Conservation (phyloP, 345 rosid genomes). For the Sonneratia caseolaris region DNA sequence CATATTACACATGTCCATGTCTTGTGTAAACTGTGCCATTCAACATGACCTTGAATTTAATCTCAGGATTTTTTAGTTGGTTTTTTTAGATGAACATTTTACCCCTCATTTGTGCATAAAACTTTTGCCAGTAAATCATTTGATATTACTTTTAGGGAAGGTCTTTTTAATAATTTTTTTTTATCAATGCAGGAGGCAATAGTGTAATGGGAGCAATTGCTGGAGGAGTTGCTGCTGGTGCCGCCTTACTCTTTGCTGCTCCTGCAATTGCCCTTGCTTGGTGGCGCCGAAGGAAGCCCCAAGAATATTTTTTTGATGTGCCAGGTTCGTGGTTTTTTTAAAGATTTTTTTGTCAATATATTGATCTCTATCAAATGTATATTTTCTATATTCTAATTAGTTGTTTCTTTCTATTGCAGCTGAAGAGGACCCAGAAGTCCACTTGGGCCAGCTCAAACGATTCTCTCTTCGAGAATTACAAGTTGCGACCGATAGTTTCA, state of each 20-base stretch:
- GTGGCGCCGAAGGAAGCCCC: slow-evolving; percentile 92
- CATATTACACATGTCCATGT: background rate
- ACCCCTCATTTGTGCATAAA: too few relatives aligned
- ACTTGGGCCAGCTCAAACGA: slow-evolving; percentile 92
- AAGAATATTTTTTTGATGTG: slow-evolving; percentile 81
- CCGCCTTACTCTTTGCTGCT: slow-evolving; percentile 88
- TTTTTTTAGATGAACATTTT: background rate
- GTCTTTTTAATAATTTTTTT: background rate
- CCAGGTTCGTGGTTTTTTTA: slow-evolving; percentile 49
- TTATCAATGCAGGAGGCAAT: slow-evolving; percentile 47
- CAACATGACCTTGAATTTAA: background rate
- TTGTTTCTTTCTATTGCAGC: slow-evolving; percentile 41
- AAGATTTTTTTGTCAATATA: background rate
- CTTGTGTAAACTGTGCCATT: background rate
- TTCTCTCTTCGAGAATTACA: slow-evolving; percentile 89
- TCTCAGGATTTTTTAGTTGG: background rate
- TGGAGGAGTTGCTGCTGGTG: slow-evolving; percentile 99
- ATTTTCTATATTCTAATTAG: background rate
- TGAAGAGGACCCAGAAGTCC: slow-evolving; percentile 97
- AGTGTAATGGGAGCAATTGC: slow-evolving; percentile 90
- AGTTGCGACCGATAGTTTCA: slow-evolving; percentile 89
- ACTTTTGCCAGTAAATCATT: background rate
- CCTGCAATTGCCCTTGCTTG: slow-evolving; percentile 95
- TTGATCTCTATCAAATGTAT: background rate
- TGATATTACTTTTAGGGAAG: background rate